Percentiles rank a stretch among this genome's conserved stretches.
Conservation (phyloP, 2,329 filamentous ascomycete species). For the Epichloe elymi region DNA sequence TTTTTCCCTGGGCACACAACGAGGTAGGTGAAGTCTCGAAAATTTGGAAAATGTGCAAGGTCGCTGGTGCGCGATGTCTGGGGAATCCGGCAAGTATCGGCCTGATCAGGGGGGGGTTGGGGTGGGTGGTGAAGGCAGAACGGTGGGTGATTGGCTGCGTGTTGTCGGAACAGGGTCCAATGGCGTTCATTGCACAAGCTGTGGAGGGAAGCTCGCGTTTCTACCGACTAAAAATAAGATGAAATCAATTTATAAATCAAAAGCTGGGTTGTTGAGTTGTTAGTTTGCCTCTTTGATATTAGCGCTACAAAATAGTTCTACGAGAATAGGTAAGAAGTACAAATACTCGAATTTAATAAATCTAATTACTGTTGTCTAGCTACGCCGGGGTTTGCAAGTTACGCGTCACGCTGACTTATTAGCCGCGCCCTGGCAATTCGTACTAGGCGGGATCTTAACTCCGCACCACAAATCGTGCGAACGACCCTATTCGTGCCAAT, state of each 20-base stretch:
- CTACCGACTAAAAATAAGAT: too few species aligned
- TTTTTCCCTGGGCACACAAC: background rate
- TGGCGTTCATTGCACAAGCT: background rate
- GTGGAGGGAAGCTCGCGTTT: background rate
- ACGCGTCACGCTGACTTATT: background rate
- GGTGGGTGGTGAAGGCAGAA: conserved; percentile 5
- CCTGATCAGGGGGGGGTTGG: conserved; percentile 5
- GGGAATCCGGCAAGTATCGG: conserved; percentile 1
- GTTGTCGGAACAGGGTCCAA: background rate
- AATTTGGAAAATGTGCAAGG: conserved; percentile 10
- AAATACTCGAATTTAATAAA: background rate
- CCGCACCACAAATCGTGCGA: background rate
- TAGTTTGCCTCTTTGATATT: too few species aligned
- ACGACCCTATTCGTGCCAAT: too few species aligned
- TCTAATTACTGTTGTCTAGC: background rate
- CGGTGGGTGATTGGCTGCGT: conserved; percentile 4
- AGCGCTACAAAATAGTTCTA: background rate
- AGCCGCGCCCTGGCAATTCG: background rate
- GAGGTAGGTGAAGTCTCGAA: background rate
- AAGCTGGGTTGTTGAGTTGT: too few species aligned
- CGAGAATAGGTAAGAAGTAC: background rate
- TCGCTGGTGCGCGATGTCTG: background rate
- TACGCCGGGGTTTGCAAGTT: background rate
- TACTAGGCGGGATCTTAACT: too few species aligned
- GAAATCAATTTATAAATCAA: too few species aligned